Evolutionary conservation across 2,329 filamentous ascomycete genomes (phyloP), one percentile per base, ranked within the genome.

Genomic region (Exophiala mesophila): DNA sequence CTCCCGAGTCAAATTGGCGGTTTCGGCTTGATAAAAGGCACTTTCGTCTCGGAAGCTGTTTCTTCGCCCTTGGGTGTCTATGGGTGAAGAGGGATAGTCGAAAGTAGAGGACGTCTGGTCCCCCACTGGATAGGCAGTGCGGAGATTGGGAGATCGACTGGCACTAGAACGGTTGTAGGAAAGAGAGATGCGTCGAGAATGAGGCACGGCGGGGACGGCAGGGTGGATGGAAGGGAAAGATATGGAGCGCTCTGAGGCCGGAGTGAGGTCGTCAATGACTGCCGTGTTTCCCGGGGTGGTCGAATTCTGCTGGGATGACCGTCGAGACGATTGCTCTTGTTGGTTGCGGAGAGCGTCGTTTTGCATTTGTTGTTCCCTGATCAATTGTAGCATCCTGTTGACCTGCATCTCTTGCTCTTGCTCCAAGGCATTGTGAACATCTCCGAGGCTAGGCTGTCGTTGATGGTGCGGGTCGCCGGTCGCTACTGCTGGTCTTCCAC

Each of bases 381-480:
- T 73, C 63, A 70, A 68, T 44, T 66, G 66, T 20, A 73, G 57
- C n/a, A 73, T 63, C 33, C 70, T 67, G 45, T 72, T 73, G 56
- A 73, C 70, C 61, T 72, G 70, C 12, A 68, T 69, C 56, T 73
- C 70, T 49, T 73, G 70, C 49, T 73, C 70, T 52, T 72, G 67
- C 50, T 73, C 70, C 32, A 73, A 51, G 47, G 72, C 69, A 49
- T 73, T 70, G 54, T 73, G 70, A 20, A 73, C 57, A 52, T 73
- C 69, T 17, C 70, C 70, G 21, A 73, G 50, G 20, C 68, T 71
- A 4, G 69, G 68, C 17, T 69, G 59, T 7, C 70, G 64, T 32
- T 71, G 68, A 32, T 72, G 69, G 49, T 71, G 67, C 13, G 67
- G 68, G 52, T 71, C 67, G 16, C 65, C 67, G 8, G 64, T 68